phyloP scores from a whole-genome alignment of 2,329 filamentous ascomycete genomes.

The Cryphonectria parasitica region DNA sequence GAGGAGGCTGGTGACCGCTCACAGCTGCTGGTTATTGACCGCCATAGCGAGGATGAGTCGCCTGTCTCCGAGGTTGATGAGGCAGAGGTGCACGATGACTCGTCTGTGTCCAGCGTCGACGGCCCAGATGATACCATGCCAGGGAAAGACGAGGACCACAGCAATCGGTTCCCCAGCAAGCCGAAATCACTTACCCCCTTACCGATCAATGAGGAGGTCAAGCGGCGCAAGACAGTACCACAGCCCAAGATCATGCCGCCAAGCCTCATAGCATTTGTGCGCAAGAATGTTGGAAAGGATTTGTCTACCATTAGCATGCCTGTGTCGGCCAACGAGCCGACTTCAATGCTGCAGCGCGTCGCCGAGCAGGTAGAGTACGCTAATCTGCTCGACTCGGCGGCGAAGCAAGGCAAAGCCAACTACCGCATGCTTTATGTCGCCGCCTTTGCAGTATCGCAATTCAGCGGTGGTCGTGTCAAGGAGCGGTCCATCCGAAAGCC shows the following conservation, averaged over 20 bases:
- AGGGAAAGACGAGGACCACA: constrained; percentile 61
- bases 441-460: constrained; percentile 87
- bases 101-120: constrained; percentile 62
- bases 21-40: constrained; percentile 73
- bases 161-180: constrained; percentile 70
- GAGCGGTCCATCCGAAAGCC: constrained; percentile 94
- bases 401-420: constrained; percentile 59
- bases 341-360: constrained; percentile 83
- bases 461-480: constrained; percentile 80
- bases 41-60: constrained; percentile 71
- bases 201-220: constrained; percentile 67
- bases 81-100: constrained; percentile 61
- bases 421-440: constrained; percentile 84
- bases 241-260: constrained; percentile 80
- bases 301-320: constrained; percentile 97
- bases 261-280: constrained; percentile 88
- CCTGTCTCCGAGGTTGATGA: constrained; percentile 60
- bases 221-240: constrained; percentile 71
- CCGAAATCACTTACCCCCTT: constrained; percentile 78
- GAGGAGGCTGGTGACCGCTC: constrained; percentile 64
- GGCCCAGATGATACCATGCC: constrained; percentile 59
- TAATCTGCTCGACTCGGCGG: constrained; percentile 77
- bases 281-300: constrained; percentile 98
- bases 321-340: constrained; percentile 92
- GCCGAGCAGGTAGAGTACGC: constrained; percentile 93